Evolutionary conservation across 306 rosid species (phyloP), one percentile per base, ranked within the genome.

Genomic region (Cicer arietinum): DNA sequence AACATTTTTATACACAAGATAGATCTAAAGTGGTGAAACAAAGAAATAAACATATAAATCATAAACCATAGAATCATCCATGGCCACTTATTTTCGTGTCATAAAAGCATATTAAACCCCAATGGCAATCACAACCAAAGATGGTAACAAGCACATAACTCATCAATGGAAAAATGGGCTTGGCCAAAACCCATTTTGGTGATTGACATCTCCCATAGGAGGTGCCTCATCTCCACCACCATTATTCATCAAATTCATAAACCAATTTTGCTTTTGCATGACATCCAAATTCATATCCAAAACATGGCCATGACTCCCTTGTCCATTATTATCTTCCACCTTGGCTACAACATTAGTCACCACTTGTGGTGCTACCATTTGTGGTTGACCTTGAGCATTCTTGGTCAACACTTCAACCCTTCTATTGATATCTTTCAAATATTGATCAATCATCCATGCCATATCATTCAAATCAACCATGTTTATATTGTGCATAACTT

Each of bases 361-460:
- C 16, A 56, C 52, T 12, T 80, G 73, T 37, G 63, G 40, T 14
- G 84, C 16, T 8, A 59, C 79, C 35, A 70, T 51, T 37, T 67
- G 82, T 1, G 65, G 2, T 20, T 77, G 82, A 40, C 37, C 67
- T 8, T 75, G 84, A 59, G 76, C 44, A 76, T 71, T 73, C 75
- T 73, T 84, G 8, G 44, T 70, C 80, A 84, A 63, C 10, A 10
- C 6, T 43, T 77, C 87, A 25, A 80, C 59, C 71, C 87, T 77
- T 53, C 87, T 37, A 37, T 80, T 80, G 7, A 80, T 78, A 3
- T 84, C 85, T 79, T 77, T 84, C 82, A 84, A 64, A 39, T 80
- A 77, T 40, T 84, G 87, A 22, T 84, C 87, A 57, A 80, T 78
- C 67, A 84, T 78, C 82, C 82, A 80, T 6, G 78, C 85, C 41